A percentile compares a stretch with the other conserved stretches of the same genome.
phyloP scores from a whole-genome alignment of 2,329 filamentous ascomycete species.

The Colletotrichum scovillei region DNA sequence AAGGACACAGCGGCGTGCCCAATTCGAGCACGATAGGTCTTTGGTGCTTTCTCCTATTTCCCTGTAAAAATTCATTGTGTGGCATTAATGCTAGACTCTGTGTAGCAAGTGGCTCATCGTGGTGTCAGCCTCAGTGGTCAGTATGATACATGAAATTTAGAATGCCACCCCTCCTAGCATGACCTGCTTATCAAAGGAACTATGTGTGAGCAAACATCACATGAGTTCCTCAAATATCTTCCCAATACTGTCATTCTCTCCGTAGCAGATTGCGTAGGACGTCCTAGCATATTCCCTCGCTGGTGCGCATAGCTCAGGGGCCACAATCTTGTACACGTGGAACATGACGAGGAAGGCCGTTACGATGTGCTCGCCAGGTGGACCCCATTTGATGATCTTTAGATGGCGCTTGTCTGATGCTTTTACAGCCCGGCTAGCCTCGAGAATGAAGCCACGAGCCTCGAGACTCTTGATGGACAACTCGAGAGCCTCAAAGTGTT shows the following conservation, averaged over 20 bases:
- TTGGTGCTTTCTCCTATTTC: too few species aligned
- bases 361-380: neutral
- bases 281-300: slow-evolving; percentile 37
- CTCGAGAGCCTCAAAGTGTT: slow-evolving; percentile 33
- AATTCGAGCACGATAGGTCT: too few species aligned
- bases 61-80: too few species aligned
- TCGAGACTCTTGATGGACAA: slow-evolving; percentile 40
- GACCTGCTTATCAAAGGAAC: too few species aligned
- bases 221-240: neutral
- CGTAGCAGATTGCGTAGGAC: slow-evolving; percentile 41
- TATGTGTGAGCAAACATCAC: neutral
- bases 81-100: too few species aligned
- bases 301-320: slow-evolving; percentile 38
- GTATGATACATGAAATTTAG: too few species aligned
- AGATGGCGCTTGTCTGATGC: slow-evolving; percentile 20
- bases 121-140: too few species aligned
- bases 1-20: too few species aligned
- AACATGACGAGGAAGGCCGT: slow-evolving; percentile 36
- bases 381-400: slow-evolving; percentile 41
- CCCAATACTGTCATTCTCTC: slow-evolving; percentile 37
- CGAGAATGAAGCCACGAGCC: slow-evolving; percentile 41
- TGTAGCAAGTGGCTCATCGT: too few species aligned
- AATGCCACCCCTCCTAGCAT: neutral
- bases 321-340: slow-evolving; percentile 36
- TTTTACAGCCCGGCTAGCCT: slow-evolving; percentile 14